Evolutionary conservation across 441 rosid species (phyloP), one percentile per base, ranked within the genome.

Genomic region (Dalechampia spathulata): DNA sequence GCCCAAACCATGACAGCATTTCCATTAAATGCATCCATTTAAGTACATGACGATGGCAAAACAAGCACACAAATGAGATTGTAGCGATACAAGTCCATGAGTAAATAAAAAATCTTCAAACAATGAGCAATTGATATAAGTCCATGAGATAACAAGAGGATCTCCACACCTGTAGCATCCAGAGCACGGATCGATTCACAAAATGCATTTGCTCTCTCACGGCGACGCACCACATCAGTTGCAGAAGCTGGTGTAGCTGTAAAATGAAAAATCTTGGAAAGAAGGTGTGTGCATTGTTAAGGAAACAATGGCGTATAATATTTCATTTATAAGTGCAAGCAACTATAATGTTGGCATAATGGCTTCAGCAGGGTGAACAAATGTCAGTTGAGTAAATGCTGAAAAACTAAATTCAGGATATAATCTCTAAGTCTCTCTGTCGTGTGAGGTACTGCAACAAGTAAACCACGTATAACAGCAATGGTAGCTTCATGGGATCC

Each of bases 121-220:
- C n/a, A n/a, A n/a, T 30, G 34, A 30, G 34, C 34, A n/a, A n/a
- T n/a, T 30, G 34, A 8, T 30, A 4, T 30, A 41, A 16, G 23
- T 40, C 48, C 21, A 25, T 16, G 11, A 16, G 38, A 38, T 32
- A 46, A 30, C 16, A 27, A 27, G 27, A 48, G 13, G 30, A 41
- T 7, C 10, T 0, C 20, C 69, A 69, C 61, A 93, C 97, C 99
- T 67, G 97, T 81, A 66, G 96, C 92, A 69, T 93, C 99, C 52
- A 93, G 79, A 41, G 97, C 97, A 60, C 99, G 97, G 28, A 89
- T 85, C 55, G 97, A 73, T 81, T 93, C 97, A 44, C 99, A 89
- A 74, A 80, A 89, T 11, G 96, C 96, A 64, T 93, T 80, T 55
- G 95, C 94, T 77, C 92, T 83, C 72, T 93, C 95, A 15, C 89